Evolutionary conservation across 495 filamentous ascomycete genomes (phyloP), one percentile per base, ranked within the genome.

Genomic region (Penicillium dipodomyicola): DNA sequence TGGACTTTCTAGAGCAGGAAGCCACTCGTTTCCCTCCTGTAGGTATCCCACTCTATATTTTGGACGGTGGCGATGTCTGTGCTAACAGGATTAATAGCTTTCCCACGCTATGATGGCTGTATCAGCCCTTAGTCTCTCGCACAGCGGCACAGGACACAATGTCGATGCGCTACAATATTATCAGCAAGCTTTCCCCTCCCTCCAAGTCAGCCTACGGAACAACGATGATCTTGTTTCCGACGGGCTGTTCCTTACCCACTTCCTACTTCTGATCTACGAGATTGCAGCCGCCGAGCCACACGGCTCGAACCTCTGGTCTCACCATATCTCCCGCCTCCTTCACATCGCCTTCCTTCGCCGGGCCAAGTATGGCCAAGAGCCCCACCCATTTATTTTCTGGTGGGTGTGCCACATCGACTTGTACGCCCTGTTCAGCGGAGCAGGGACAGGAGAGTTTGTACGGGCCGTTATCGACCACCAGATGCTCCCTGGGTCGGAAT

Each of bases 101-200:
- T 78, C 78, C 43, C 79, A 83, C 62, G 83, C 82, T n/a, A 80
- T 86, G 49, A 82, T 83, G 77, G 82, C 83, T 6, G 62, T 85
- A 8, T 80, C 79, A 15, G 82, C 81, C 17, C 74, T 86, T 48
- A 82, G 77, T 60, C 70, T 84, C 40, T 74, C 77, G 15, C 76
- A 77, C 61, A 74, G 74, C 59, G 73, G 75, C 37, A 72, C 69
- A 27, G 64, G 69, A 20, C 72, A 76, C 49, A 75, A 71, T 52
- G 62, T 80, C 45, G 73, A 80, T 59, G 77, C 81, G 12, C 59
- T 82, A 44, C 77, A 82, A 55, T 81, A 85, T 57, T 84, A 84
- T 57, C 77, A 83, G 35, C 74, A 81, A 56, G 79, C 78, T 0
- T 74, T 82, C 25, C 72, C 79, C 15, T 73, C 76, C 6, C 67